These are phyloP conservation scores for Coniochaeta prunicola DNA, from an alignment of 2,329 filamentous ascomycete species.

Conservation along the genomic window DNA sequence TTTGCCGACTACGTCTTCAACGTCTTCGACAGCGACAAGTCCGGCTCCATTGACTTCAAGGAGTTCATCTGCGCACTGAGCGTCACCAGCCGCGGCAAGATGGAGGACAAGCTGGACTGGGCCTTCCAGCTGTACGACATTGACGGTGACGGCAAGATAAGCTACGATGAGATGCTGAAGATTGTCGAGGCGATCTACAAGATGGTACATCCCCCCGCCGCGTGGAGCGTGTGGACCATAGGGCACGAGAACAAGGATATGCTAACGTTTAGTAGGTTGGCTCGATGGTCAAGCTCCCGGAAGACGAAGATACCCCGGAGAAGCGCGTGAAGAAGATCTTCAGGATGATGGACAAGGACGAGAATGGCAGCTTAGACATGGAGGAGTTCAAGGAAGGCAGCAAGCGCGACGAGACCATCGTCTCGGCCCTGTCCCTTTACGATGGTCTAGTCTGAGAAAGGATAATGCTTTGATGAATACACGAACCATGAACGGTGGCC, in stretches of 20 bases:
- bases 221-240: neutral
- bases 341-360: constrained; percentile 99
- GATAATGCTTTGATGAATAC: neutral
- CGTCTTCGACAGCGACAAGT: constrained; percentile 96
- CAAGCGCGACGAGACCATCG: constrained; percentile 97
- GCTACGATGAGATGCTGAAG: constrained; percentile 96
- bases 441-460: constrained; percentile 73
- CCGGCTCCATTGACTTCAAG: constrained; percentile 97
- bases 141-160: constrained; percentile 97
- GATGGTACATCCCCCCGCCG: constrained; percentile 65
- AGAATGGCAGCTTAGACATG: constrained; percentile 95
- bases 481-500: neutral
- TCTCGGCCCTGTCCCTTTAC: constrained; percentile 91
- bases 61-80: constrained; percentile 98
- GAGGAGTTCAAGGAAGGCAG: constrained; percentile 98
- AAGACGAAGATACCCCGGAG: constrained; percentile 98
- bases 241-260: neutral
- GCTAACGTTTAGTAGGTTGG: constrained; percentile 58
- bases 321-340: constrained; percentile 98
- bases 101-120: constrained; percentile 99
- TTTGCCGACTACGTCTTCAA: constrained; percentile 99
- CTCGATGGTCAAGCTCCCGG: constrained; percentile 97
- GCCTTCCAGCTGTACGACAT: constrained; percentile 99
- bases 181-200: constrained; percentile 99
- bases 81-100: constrained; percentile 93